phyloP scores from a whole-genome alignment of 1,284 basidiomycete genomes.

The Stereum hirsutum region DNA sequence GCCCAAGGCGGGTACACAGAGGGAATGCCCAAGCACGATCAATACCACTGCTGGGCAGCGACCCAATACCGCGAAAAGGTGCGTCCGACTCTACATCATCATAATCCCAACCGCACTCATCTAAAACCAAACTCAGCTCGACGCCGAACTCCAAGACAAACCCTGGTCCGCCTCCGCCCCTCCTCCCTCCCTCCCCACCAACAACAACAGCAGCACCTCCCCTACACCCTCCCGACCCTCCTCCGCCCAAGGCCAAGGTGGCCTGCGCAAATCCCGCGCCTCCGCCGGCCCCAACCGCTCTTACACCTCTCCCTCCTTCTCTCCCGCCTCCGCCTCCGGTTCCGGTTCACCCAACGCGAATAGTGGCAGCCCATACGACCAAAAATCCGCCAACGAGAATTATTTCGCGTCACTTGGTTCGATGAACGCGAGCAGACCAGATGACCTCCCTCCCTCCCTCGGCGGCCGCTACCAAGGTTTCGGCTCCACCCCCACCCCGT shows the following conservation, averaged over 20 bases:
- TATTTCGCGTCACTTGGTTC: constrained; percentile 71
- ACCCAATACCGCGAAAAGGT: constrained; percentile 90
- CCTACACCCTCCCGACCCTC: constrained; percentile 46
- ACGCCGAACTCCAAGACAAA: constrained; percentile 59
- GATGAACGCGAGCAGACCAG: constrained; percentile 60
- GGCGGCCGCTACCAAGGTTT: constrained; percentile 83
- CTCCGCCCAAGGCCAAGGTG: constrained; percentile 65
- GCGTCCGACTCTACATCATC: constrained; percentile 7
- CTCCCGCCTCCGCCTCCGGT: constrained; percentile 29
- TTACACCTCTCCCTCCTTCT: constrained; percentile 45
- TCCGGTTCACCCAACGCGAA: constrained; percentile 27
- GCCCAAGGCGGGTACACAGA: constrained; percentile 67
- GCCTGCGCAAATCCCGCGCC: constrained; percentile 68
- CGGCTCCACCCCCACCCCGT: constrained; percentile 48
- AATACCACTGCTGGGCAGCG: constrained; percentile 89
- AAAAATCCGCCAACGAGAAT: constrained; percentile 67
- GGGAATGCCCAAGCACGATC: constrained; percentile 63
- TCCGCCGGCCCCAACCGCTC: constrained; percentile 46
- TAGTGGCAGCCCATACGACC: constrained; percentile 34
- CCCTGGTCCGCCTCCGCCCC: constrained; percentile 65
- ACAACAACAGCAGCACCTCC: constrained; percentile 17
- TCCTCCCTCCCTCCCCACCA: no score
- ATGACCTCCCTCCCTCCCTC: constrained; percentile 73
- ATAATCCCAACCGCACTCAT: background rate
- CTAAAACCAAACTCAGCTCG: constrained; percentile 38